Base-by-base conservation (phyloP, 768 basidiomycete genomes). In the Kwoniella mangroviensis region DNA sequence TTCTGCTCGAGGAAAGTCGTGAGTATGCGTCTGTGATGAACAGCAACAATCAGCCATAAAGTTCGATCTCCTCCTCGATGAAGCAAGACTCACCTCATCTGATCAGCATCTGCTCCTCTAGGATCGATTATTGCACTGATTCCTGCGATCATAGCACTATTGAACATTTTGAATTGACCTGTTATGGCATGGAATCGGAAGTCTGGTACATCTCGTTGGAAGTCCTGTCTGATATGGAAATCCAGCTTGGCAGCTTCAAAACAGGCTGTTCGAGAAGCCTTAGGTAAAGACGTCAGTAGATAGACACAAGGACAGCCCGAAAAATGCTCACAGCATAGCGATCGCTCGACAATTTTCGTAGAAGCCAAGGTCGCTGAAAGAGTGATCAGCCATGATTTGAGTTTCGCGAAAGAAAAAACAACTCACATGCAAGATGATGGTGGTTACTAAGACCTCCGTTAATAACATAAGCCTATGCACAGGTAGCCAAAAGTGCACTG, bases 161-260 rank as follows among this genome's bases (percentile, higher is more conserved):
- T 82, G 70, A 80, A 80, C 76, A 78, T 80, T 69, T 76, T 80
- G 70, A 80, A 80, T 60, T 80, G 79, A 7, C 75, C 75, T 17
- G 71, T 78, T 66, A 69, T 73, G 65, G 67, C 67, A 60, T 64
- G 79, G 64, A 75, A 64, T 68, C 69, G 73, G 65, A 76, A 75
- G 11, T 78, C 77, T 1, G 82, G 76, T 6, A 78, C 72, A 49
- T 80, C 77, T 4, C 72, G 65, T 53, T 80, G 80, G 65, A 83
- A 82, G 2, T 79, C 78, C 69, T 83, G 82, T 17, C 83, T 52
- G 26, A 78, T 72, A 70, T 89, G 86, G 78, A 92, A 94, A 82
- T 97, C 94, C 77, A 90, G 90, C 77, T 93, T 89, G 5, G 94
- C 93, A 19, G 92, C 92, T 73, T 95, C 93, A 78, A 97, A 95